A percentile compares a stretch with the other conserved stretches of the same genome.
Evolutionary conservation across 2,329 filamentous ascomycete genomes (phyloP).

Genomic region (Alternaria consortialis): DNA sequence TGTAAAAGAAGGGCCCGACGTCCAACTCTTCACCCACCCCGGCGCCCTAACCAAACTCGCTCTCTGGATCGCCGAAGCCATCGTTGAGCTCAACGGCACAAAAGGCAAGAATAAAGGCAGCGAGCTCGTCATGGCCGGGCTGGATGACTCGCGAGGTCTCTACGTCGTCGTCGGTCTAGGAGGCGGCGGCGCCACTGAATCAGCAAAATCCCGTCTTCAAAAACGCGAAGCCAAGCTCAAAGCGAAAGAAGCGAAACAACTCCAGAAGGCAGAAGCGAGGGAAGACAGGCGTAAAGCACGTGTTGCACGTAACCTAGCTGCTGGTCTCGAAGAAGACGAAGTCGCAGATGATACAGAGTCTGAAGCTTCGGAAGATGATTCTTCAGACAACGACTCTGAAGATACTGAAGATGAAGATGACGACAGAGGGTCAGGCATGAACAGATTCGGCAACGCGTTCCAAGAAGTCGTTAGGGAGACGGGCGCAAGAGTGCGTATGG

Average conservation of each 20-base stretch:
- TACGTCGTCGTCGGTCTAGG: slow-evolving; percentile 95
- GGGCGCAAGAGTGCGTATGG: slow-evolving; percentile 86
- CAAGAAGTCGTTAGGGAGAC: slow-evolving; percentile 94
- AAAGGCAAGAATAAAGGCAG: slow-evolving; percentile 77
- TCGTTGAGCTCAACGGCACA: slow-evolving; percentile 81
- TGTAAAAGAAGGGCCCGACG: slow-evolving; percentile 93
- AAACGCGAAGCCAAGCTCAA: slow-evolving; percentile 73
- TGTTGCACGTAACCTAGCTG: slow-evolving; percentile 50
- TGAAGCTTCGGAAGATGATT: slow-evolving; percentile 68
- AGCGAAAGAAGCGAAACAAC: slow-evolving; percentile 55
- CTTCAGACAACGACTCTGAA: slow-evolving; percentile 54
- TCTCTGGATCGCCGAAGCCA: slow-evolving; percentile 91
- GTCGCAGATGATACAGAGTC: slow-evolving; percentile 59
- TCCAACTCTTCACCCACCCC: slow-evolving; percentile 89
- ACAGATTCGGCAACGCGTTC: slow-evolving; percentile 93
- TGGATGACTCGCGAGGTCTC: slow-evolving; percentile 86
- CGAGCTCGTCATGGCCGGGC: slow-evolving; percentile 86
- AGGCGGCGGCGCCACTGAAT: slow-evolving; percentile 76
- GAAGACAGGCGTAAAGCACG: slow-evolving; percentile 66
- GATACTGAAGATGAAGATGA: slow-evolving; percentile 61
- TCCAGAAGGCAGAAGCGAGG: slow-evolving; percentile 68
- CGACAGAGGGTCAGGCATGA: slow-evolving; percentile 78
- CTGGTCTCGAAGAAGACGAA: slow-evolving; percentile 70
- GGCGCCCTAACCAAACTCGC: slow-evolving; percentile 93
- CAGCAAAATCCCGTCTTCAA: slow-evolving; percentile 67